These are phyloP conservation scores for Globisporangium ultimum DNA, from an alignment of 352 stramenopile genomes.

Conservation along the genomic window DNA sequence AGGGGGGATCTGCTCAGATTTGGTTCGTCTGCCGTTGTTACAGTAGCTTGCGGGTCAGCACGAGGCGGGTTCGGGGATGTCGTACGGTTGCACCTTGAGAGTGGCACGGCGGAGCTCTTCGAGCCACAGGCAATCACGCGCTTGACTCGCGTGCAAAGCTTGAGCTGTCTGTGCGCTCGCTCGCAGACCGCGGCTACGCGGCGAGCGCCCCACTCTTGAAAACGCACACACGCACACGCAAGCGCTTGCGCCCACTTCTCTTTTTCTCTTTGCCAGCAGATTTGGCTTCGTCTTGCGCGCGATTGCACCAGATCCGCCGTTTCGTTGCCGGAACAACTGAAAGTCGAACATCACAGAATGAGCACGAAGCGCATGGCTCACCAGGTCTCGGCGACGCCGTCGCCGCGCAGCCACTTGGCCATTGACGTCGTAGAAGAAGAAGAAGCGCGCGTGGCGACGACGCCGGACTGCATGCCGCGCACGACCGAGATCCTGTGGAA, in stretches of 20 bases:
- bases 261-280: no score
- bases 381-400: slow-evolving; percentile 18
- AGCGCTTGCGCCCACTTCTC: no score
- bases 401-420: slow-evolving; percentile 10
- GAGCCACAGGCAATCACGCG: no score
- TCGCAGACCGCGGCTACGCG: no score
- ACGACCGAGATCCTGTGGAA: slow-evolving; percentile 75
- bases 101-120: neutral
- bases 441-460: neutral
- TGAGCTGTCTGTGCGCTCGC: no score
- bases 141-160: neutral
- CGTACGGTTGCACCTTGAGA: neutral
- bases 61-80: neutral
- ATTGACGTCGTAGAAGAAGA: neutral
- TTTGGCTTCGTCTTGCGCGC: no score
- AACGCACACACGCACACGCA: no score
- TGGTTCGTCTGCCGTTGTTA: no score
- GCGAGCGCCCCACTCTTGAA: no score
- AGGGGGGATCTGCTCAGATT: no score
- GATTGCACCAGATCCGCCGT: no score
- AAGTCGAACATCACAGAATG: neutral
- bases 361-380: slow-evolving; percentile 16
- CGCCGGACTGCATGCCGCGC: slow-evolving; percentile 19
- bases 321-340: neutral
- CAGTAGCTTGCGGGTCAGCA: neutral